These are phyloP conservation scores for Metschnikowia vanudenii DNA, from an alignment of 805 yeast species.

Conservation along the genomic window DNA sequence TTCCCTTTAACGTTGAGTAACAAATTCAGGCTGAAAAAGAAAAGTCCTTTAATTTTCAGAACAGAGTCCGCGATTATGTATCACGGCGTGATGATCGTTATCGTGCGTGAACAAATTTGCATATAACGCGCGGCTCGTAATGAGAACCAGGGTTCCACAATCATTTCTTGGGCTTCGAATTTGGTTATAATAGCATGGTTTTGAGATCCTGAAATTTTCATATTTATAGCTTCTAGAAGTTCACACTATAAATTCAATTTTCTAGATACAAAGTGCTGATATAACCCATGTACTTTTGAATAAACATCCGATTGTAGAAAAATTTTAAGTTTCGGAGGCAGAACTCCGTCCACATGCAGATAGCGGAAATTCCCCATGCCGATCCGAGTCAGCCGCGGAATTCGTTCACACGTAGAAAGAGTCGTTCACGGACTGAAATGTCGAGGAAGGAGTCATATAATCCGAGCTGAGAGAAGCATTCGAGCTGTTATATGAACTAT, in stretches of 20 bases:
- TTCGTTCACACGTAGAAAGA: constrained; percentile 6
- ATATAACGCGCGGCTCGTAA: background rate
- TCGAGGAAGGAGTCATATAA: constrained; percentile 25
- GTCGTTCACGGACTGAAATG: constrained; percentile 26
- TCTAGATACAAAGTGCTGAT: background rate
- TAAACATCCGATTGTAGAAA: too few relatives aligned
- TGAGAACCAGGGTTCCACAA: background rate
- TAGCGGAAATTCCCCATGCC: background rate
- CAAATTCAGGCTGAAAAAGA: too few relatives aligned
- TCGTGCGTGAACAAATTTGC: background rate
- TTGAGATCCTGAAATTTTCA: too few relatives aligned
- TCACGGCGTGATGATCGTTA: background rate
- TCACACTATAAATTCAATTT: background rate
- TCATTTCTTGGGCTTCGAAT: background rate
- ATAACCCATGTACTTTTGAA: too few relatives aligned
- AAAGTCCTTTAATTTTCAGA: too few relatives aligned
- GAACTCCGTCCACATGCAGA: background rate
- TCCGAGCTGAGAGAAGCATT: constrained; percentile 20
- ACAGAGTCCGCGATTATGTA: too few relatives aligned
- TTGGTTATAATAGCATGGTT: too few relatives aligned
- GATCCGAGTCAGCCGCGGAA: background rate
- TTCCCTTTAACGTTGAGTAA: too few relatives aligned
- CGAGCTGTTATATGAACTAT: constrained; percentile 14
- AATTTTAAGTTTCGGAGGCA: background rate
- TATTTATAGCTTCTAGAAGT: too few relatives aligned